Percentiles rank a stretch among this genome's conserved stretches.
Conservation (phyloP, 257 asterid species). For the Haberlea rhodopensis region DNA sequence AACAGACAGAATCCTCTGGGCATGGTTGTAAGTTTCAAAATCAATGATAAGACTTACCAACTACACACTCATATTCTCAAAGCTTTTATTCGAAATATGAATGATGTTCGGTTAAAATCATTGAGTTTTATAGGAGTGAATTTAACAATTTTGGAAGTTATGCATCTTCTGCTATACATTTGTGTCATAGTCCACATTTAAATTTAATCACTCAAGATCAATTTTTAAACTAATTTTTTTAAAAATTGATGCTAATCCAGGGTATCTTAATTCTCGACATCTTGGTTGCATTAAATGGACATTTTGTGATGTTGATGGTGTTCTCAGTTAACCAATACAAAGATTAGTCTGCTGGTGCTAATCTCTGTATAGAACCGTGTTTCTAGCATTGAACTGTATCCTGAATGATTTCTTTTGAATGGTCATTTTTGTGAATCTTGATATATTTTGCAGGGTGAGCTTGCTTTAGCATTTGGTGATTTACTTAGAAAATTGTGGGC, state of each 20-base stretch:
- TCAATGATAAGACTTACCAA: conserved; percentile 8
- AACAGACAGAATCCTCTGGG: conserved; percentile 96
- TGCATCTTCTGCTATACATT: conserved; percentile 19
- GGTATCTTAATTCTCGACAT: background rate
- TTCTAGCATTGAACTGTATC: conserved; percentile 19
- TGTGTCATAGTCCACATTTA: too few species aligned
- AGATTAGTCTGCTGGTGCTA: conserved; percentile 8
- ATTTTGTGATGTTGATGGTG: conserved; percentile 17
- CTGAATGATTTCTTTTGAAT: conserved; percentile 17
- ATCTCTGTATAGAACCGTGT: conserved; percentile 6
- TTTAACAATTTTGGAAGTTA: conserved; percentile 2
- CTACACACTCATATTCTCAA: conserved; percentile 4
- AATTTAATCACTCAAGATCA: conserved; percentile 8
- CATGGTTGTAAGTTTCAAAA: conserved; percentile 92
- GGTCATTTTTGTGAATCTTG: conserved; percentile 25
- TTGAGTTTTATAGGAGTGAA: conserved; percentile 10
- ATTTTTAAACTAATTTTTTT: conserved; percentile 18
- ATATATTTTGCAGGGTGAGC: conserved; percentile 74
- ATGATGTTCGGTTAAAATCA: background rate
- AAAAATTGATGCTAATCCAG: background rate
- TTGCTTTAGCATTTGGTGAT: conserved; percentile 98
- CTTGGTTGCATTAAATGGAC: background rate
- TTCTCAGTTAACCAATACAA: background rate
- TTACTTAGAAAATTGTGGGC: conserved; percentile 96
- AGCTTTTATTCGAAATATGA: background rate